Base-by-base conservation (phyloP, 345 rosid genomes). In the Murraya koenigii region DNA sequence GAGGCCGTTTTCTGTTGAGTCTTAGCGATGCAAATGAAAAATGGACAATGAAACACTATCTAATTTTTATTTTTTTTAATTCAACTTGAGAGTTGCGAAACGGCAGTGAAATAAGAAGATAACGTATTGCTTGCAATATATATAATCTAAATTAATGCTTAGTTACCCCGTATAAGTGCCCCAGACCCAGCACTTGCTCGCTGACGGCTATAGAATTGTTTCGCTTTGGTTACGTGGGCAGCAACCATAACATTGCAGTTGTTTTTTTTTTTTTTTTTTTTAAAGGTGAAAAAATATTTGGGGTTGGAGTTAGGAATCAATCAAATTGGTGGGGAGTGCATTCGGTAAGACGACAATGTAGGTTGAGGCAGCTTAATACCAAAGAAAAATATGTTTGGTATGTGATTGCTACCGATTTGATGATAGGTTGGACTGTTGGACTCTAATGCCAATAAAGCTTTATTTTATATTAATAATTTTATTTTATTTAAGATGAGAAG, bases 1-100 rank as follows among this genome's bases (percentile, higher is more conserved):
- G n/a, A n/a, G n/a, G n/a, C n/a, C n/a, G n/a, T n/a, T n/a, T n/a
- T n/a, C n/a, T n/a, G n/a, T n/a, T n/a, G n/a, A n/a, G n/a, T n/a
- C n/a, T n/a, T n/a, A n/a, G n/a, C n/a, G n/a, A n/a, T n/a, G n/a
- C n/a, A n/a, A 80, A 61, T 79, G 75, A 92, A 66, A 69, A 80
- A 56, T 79, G 75, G 94, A 89, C 80, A 84, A 79, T 77, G 94
- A 90, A 86, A 77, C 81, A 23, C 72, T 78, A 88, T 84, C 91
- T 82, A 75, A 83, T 74, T 76, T 60, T 66, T 39, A 10, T 41
- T 35, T 65, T 59, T 79, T 80, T 71, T 61, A 5, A 22, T 38
- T 38, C 17, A 9, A 7, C 20, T 39, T 3, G 63, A 62, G 30
- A 14, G 49, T 13, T 44, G 49, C 17, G 28, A 20, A 19, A 6